Base-by-base conservation (phyloP, 2,329 filamentous ascomycete genomes). In the Annulohypoxylon truncatum region DNA sequence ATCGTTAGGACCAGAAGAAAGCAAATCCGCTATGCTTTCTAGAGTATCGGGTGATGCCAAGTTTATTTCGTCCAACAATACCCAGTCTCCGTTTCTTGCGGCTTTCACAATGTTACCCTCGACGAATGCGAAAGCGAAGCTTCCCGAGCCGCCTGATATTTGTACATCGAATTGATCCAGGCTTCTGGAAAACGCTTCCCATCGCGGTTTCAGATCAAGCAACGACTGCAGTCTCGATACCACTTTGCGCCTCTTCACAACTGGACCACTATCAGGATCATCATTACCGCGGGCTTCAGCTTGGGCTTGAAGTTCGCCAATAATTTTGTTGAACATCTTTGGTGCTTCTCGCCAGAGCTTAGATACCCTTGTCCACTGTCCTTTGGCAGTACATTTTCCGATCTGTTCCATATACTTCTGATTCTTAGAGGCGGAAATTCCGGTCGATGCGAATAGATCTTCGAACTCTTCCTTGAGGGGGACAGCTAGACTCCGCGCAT, bases 71-170 rank as follows among this genome's bases (percentile, higher is more conserved):
- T 99, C 96, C 24, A 98, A 85, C 15, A 99, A 85, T 26, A 99
- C 92, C 96, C 96, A 99, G 78, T 97, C 94, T 6, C 96, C 96
- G 75, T 97, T 97, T 40, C 95, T 87, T 22, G 95, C 90, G n/a
- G 96, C 96, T 79, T 96, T 96, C 61, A 99, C 91, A 67, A 99
- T 92, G 73, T 96, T 97, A 67, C 96, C 95, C 79, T 99, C 96
- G 0, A 98, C 88, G 75, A 99, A 99, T 0, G 93, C 93, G 79
- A 99, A 99, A 0, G 95, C 93, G 77, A 98, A 97, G 1, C 85
- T 87, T 72, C 93, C 87, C 35, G 89, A 87, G 59, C 92, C 85
- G 73, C 90, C 88, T 57, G 90, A 84, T 60, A 96, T 81, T 81
- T 97, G 93, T 3, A 91, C 84, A 69, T 96, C 92, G 60, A 98